Base-by-base conservation (phyloP, 805 yeast genomes). In the Suhomyces pyralidae region DNA sequence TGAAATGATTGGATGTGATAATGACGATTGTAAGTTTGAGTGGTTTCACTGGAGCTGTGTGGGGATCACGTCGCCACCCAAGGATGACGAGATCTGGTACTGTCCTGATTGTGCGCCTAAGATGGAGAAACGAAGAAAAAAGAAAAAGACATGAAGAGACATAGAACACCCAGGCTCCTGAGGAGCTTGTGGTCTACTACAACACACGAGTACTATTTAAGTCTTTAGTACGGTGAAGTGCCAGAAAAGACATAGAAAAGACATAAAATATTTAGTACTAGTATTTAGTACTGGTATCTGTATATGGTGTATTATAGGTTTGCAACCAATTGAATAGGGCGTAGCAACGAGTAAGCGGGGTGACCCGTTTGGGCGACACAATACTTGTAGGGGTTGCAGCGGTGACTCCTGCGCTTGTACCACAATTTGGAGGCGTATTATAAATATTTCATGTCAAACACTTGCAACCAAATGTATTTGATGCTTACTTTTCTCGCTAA, bases 11-110 rank as follows among this genome's bases (percentile, higher is more conserved):
- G 97, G 94, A 0, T 93, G 99, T 71, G 99, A 93, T 66, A 88
- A 90, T 57, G 87, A 86, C 22, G 84, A 86, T 60, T 94, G 99
- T 74, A 82, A 84, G 64, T 84, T 78, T 58, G 97, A 90, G 66
- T 93, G 98, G 98, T 93, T 93, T 72, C 99, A 94, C 69, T 93
- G 92, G 78, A 86, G 85, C 51, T 94, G 99, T 75, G 97, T 93
- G 42, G 96, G 96, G 1, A 74, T 93, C 54, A 85, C 84, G 17
- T 85, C 84, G 49, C 97, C 96, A 4, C 98, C 98, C 2, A 83
- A 84, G 62, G 96, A 94, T 17, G 86, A 88, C 46, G 79, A 74
- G 48, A 67, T 75, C 43, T 93, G 99, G 99, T 92, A 84, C 67
- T 93, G 99, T 73, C 90, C 97, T 0, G 87, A 85, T 50, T 92